phyloP scores from a whole-genome alignment of 805 yeast species.

The Debaryomyces castellii region DNA sequence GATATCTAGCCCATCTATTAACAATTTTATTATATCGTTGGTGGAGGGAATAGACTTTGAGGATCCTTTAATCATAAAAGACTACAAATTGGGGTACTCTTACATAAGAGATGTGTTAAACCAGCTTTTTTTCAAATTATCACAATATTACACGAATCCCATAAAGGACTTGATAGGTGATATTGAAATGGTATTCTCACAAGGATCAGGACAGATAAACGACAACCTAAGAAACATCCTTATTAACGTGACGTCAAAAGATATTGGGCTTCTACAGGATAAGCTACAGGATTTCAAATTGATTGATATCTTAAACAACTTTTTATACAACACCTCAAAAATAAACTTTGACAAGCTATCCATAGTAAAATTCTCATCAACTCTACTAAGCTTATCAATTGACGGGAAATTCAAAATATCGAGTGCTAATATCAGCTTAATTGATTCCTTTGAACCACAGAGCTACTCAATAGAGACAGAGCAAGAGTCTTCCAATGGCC shows the following conservation, averaged over 20 bases:
- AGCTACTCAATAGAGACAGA: background rate
- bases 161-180: slow-evolving; percentile 7
- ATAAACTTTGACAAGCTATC: slow-evolving; percentile 19
- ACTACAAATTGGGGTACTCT: slow-evolving; percentile 4
- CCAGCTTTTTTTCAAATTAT: slow-evolving; percentile 2
- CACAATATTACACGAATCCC: background rate
- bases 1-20: slow-evolving; percentile 5
- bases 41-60: slow-evolving; percentile 6
- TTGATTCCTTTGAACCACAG: background rate
- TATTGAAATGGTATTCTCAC: slow-evolving; percentile 5
- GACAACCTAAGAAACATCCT: slow-evolving; percentile 19
- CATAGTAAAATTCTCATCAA: slow-evolving; percentile 17
- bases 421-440: slow-evolving; percentile 5
- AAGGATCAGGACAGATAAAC: slow-evolving; percentile 7
- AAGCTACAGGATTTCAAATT: slow-evolving; percentile 7
- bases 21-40: background rate
- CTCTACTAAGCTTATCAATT: slow-evolving; percentile 15
- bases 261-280: slow-evolving; percentile 8
- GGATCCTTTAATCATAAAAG: slow-evolving; percentile 9
- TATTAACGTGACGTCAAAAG: slow-evolving; percentile 20
- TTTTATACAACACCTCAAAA: slow-evolving; percentile 18
- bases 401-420: slow-evolving; percentile 24
- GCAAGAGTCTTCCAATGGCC: background rate
- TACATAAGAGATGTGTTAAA: slow-evolving; percentile 8
- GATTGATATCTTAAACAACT: slow-evolving; percentile 15